These are phyloP conservation scores for Scedosporium dehoogii DNA, from an alignment of 2,329 filamentous ascomycete species.

Conservation along the genomic window DNA sequence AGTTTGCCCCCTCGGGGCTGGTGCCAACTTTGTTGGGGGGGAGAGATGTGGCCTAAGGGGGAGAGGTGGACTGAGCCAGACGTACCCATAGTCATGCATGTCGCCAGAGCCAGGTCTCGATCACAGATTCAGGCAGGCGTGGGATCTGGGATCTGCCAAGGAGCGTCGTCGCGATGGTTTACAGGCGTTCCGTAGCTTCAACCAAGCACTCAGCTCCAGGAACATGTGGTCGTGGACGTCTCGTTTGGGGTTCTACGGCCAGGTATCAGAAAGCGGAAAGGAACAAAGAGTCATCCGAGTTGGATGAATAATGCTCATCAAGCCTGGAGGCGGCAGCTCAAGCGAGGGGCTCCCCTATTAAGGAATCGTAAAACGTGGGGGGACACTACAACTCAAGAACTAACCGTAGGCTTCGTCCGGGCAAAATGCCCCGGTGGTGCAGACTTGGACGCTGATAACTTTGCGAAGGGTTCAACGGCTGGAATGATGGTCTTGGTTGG, in stretches of 20 bases:
- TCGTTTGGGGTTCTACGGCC: background rate
- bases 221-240: background rate
- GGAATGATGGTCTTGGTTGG: background rate
- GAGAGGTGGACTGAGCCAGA: background rate
- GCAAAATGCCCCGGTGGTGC: background rate
- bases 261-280: background rate
- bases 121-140: background rate
- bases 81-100: conserved; percentile 7
- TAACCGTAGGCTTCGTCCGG: background rate
- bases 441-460: background rate
- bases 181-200: background rate
- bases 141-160: background rate
- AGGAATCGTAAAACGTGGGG: background rate
- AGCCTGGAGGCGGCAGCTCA: background rate
- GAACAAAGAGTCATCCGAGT: background rate
- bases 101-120: background rate
- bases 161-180: background rate
- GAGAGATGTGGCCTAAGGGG: conserved; percentile 5
- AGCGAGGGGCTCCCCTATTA: background rate
- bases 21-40: background rate
- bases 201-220: background rate
- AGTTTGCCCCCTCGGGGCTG: background rate
- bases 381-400: background rate
- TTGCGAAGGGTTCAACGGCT: background rate
- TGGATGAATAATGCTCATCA: background rate